phyloP scores from a whole-genome alignment of 306 rosid genomes.

The Prunus armeniaca region DNA sequence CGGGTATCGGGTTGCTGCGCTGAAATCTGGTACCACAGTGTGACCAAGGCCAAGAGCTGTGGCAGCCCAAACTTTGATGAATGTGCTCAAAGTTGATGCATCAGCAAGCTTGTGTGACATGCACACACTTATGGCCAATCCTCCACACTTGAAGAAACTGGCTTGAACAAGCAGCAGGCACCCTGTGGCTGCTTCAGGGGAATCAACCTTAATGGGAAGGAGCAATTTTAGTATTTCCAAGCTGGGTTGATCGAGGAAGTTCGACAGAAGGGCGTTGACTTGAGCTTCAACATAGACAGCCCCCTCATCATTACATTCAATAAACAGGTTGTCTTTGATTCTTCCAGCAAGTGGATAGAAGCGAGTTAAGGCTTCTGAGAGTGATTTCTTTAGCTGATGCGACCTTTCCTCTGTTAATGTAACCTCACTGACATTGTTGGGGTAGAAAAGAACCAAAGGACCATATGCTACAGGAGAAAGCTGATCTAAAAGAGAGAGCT shows the following conservation, averaged over 20 bases:
- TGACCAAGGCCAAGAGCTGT: slow-evolving; percentile 8
- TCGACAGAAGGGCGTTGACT: slow-evolving; percentile 3
- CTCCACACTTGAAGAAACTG: slow-evolving; percentile 37
- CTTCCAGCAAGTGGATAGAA: slow-evolving; percentile 50
- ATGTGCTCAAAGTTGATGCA: slow-evolving; percentile 28
- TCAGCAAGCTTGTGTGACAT: slow-evolving; percentile 39
- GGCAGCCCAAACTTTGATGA: slow-evolving; percentile 36
- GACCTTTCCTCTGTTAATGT: background rate
- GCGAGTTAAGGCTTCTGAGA: slow-evolving; percentile 32
- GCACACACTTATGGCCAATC: slow-evolving; percentile 37
- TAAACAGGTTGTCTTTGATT: slow-evolving; percentile 18
- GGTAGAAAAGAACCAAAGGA: slow-evolving; percentile 10
- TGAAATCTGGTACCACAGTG: slow-evolving; percentile 2
- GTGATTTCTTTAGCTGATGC: slow-evolving; percentile 34
- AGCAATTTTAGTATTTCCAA: background rate
- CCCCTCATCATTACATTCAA: slow-evolving; percentile 22
- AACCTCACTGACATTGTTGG: background rate
- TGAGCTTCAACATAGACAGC: slow-evolving; percentile 21
- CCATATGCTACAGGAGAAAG: slow-evolving; percentile 9
- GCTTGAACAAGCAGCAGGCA: slow-evolving; percentile 19
- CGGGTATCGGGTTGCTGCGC: slow-evolving; percentile 23
- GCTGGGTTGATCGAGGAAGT: slow-evolving; percentile 10
- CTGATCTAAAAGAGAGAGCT: slow-evolving; percentile 19
- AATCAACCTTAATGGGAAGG: slow-evolving; percentile 5
- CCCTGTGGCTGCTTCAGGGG: slow-evolving; percentile 14